Evolutionary conservation across 2,329 filamentous ascomycete genomes (phyloP).

Genomic region (Exophiala sideris): DNA sequence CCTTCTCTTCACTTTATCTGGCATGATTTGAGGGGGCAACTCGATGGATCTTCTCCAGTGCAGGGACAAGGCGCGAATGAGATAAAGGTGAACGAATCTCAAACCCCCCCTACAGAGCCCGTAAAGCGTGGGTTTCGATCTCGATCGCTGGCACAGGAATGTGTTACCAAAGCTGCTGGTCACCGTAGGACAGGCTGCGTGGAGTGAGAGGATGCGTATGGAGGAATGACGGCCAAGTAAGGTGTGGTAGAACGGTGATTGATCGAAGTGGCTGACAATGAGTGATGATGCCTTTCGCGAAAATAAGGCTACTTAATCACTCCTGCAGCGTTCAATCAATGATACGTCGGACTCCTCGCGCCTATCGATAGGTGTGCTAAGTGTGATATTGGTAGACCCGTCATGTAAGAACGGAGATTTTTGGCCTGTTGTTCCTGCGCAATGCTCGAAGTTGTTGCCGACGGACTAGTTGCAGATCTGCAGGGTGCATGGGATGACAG

Average conservation of each 20-base stretch:
- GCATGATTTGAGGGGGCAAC: constrained; percentile 18
- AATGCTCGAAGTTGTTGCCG: constrained; percentile 10
- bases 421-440: constrained; percentile 13
- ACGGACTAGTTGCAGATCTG: constrained; percentile 6
- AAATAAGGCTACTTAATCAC: too few relatives aligned
- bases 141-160: constrained; percentile 2
- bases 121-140: neutral
- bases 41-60: neutral
- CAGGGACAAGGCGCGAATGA: constrained; percentile 3
- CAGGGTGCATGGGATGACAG: constrained; percentile 5
- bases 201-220: neutral
- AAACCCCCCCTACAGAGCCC: neutral
- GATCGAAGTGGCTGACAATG: neutral
- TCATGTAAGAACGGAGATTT: constrained; percentile 1
- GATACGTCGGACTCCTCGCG: neutral
- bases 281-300: too few relatives aligned
- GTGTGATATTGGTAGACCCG: constrained; percentile 1
- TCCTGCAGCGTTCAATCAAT: too few relatives aligned
- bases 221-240: neutral
- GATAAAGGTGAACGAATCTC: neutral
- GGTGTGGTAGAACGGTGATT: neutral
- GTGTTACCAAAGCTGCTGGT: neutral
- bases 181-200: neutral
- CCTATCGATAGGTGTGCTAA: constrained; percentile 2
- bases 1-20: constrained; percentile 20